Evolutionary conservation across 1,284 basidiomycete species (phyloP).

Genomic region (Fomitopsis palustris): DNA sequence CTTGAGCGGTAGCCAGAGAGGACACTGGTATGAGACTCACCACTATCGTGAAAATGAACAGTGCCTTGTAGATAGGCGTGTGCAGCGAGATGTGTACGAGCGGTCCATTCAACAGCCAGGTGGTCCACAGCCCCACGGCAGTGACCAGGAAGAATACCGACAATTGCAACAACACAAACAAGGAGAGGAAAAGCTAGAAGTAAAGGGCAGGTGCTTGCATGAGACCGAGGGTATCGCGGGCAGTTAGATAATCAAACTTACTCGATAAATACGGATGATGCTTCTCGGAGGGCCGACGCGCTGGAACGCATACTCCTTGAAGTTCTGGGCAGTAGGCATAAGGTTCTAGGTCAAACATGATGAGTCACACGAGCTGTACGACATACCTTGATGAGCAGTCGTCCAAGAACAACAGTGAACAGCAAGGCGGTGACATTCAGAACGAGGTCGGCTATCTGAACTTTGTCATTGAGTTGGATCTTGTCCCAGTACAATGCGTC

Average conservation of each 20-base stretch:
- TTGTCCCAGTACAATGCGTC: slow-evolving; percentile 32
- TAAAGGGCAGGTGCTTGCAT: no score
- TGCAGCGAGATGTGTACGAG: slow-evolving; percentile 41
- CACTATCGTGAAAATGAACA: slow-evolving; percentile 42
- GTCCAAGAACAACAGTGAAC: slow-evolving; percentile 41
- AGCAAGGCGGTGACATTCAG: slow-evolving; percentile 42
- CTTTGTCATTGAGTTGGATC: neutral
- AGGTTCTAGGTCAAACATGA: neutral
- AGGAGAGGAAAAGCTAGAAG: slow-evolving; percentile 47
- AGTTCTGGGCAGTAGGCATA: neutral
- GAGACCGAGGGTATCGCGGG: neutral
- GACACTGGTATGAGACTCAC: slow-evolving; percentile 27
- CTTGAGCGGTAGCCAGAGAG: neutral
- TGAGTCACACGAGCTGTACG: no score
- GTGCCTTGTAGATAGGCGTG: slow-evolving; percentile 38
- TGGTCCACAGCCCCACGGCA: slow-evolving; percentile 51
- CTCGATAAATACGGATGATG: slow-evolving; percentile 49
- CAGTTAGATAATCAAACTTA: slow-evolving; percentile 16
- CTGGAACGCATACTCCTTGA: slow-evolving; percentile 40
- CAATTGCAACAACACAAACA: slow-evolving; percentile 55
- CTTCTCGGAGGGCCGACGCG: slow-evolving; percentile 49
- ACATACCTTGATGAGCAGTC: slow-evolving; percentile 43
- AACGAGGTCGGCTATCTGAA: slow-evolving; percentile 46
- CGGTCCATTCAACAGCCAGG: slow-evolving; percentile 45
- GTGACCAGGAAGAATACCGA: slow-evolving; percentile 50